Conservation (phyloP, 352 stramenopile species). For the Globisporangium barbulae region DNA sequence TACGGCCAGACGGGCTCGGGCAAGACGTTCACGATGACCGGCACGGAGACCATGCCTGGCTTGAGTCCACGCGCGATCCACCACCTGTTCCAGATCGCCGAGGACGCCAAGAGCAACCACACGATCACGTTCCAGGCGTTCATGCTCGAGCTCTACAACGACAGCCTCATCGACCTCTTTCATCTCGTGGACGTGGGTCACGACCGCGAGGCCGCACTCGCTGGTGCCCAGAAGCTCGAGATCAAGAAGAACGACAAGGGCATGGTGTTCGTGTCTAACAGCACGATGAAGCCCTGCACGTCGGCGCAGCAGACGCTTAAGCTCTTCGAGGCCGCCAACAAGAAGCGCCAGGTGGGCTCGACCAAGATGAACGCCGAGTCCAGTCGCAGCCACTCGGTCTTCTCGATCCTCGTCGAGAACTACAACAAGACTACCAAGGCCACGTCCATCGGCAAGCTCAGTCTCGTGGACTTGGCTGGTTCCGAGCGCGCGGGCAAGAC, state of each 20-base stretch:
- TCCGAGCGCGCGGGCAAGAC: conserved; percentile 87
- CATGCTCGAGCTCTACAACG: conserved; percentile 94
- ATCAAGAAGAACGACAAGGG: conserved; percentile 93
- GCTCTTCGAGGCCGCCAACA: conserved; percentile 87
- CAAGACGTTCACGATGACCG: conserved; percentile 95
- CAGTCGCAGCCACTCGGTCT: conserved; percentile 88
- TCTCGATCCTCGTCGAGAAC: conserved; percentile 85
- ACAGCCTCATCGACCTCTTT: conserved; percentile 88
- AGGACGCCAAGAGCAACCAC: conserved; percentile 47
- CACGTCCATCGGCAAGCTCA: conserved; percentile 79
- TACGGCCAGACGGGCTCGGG: conserved; percentile 92
- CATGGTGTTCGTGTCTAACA: conserved; percentile 90
- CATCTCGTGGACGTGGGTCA: conserved; percentile 66
- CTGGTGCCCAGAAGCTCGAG: conserved; percentile 78
- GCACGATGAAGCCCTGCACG: conserved; percentile 68
- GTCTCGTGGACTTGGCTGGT: conserved; percentile 86
- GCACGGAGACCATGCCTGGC: conserved; percentile 57
- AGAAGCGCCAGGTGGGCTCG: conserved; percentile 85
- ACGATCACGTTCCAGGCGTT: conserved; percentile 75
- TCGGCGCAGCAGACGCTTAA: conserved; percentile 73
- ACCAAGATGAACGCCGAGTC: conserved; percentile 94
- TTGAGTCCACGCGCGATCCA: conserved; percentile 87
- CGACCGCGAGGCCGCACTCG: conserved; percentile 18
- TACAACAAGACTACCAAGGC: conserved; percentile 89
- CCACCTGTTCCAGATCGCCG: conserved; percentile 77